Base-by-base conservation (phyloP, 345 rosid genomes). In the Eucalyptus marginata region DNA sequence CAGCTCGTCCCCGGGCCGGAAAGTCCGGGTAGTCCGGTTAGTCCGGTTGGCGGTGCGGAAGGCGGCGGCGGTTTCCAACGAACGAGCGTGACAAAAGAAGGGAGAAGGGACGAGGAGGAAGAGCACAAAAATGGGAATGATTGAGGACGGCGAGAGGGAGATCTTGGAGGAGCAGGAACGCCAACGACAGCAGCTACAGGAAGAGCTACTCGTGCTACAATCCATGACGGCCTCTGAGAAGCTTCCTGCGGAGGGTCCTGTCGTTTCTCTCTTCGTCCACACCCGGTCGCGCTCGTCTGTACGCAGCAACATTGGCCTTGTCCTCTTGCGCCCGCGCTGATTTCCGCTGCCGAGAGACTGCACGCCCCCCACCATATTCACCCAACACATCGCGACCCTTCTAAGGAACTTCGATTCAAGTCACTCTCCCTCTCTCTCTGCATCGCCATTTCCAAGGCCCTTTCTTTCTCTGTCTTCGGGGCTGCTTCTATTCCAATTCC, bases 1-100 rank as follows among this genome's bases (percentile, higher is more conserved):
- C 24, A 95, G 90, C 93, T 97, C 97, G 86, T 95, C 94, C 80
- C 89, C 92, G 0, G 99, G 97, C 86, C 94, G 95, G 76, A 98
- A 93, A 88, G 98, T 94, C 91, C 93, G 97, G 90, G 4, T 56
- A 88, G 98, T 94, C 91, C 93, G 97, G 90, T 17, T 56, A 24
- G 62, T 56, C 91, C 93, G 97, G 90, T 96, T 94, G 59, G 86
- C 91, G 88, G 92, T 90, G 24, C 76, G 92, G 88, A 86, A 87
- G 64, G 66, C 86, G 50, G 88, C 86, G n/a, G 88, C 90, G 84
- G 91, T 89, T 54, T 89, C 94, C 90, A 93, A 91, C 88, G 91
- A 92, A 90, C 86, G 86, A 88, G 90, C 95, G 86, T 94, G 94
- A 89, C 89, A 91, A 91, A 93, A 80, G 44, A 91, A 92, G 89